phyloP scores from a whole-genome alignment of 2,329 filamentous ascomycete species.

The Sclerotinia glacialis region DNA sequence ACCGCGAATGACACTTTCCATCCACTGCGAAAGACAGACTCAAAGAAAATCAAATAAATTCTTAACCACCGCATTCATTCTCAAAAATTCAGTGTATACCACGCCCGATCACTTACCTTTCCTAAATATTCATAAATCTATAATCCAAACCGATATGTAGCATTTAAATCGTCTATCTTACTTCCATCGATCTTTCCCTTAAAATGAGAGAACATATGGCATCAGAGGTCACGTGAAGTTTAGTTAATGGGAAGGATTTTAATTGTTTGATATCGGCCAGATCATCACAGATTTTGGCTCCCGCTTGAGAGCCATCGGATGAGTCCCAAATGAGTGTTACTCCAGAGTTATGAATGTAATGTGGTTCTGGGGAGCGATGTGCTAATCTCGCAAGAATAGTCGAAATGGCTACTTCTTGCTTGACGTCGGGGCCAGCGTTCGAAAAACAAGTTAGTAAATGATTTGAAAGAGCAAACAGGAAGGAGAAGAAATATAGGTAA shows the following conservation, averaged over 20 bases:
- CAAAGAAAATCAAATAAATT: too few species aligned
- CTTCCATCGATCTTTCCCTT: background rate
- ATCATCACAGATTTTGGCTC: constrained; percentile 24
- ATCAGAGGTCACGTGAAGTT: background rate
- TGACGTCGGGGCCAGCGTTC: constrained; percentile 24
- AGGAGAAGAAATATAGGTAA: background rate
- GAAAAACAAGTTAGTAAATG: too few species aligned
- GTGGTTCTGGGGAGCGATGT: constrained; percentile 15
- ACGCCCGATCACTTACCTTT: background rate
- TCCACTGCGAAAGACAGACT: too few species aligned
- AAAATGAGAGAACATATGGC: background rate
- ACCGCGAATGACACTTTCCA: too few species aligned
- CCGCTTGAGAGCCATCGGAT: constrained; percentile 21
- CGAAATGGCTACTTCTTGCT: constrained; percentile 16
- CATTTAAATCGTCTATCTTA: background rate
- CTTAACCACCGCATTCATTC: too few species aligned
- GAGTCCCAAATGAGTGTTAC: constrained; percentile 24
- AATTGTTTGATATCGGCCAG: constrained; percentile 23
- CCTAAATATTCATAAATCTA: background rate
- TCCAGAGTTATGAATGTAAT: constrained; percentile 26
- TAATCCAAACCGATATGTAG: background rate
- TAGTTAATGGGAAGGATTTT: constrained; percentile 17
- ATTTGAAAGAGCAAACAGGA: background rate
- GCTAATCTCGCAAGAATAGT: constrained; percentile 22
- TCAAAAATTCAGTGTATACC: too few species aligned